phyloP scores from a whole-genome alignment of 1,139 yeast genomes.

The Yamadazyma sp. region DNA sequence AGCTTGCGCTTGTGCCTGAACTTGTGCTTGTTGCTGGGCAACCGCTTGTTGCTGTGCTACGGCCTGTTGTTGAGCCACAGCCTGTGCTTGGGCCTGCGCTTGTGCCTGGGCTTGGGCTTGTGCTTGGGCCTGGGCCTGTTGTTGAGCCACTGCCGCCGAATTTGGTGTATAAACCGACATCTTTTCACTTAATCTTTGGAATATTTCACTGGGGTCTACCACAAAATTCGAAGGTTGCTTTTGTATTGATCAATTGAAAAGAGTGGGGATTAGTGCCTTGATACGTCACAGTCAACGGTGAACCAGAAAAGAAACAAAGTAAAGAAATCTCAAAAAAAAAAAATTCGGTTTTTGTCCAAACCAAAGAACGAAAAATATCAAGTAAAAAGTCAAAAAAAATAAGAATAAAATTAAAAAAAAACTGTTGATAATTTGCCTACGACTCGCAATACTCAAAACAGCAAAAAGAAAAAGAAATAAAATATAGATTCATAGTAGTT shows the following conservation, averaged over 20 bases:
- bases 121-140: slow-evolving; percentile 19
- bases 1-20: slow-evolving; percentile 20
- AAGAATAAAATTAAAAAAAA: slow-evolving; percentile 1
- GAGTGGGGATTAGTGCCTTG: background rate
- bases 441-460: slow-evolving; percentile 1
- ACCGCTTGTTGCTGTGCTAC: slow-evolving; percentile 21
- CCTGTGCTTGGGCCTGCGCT: slow-evolving; percentile 20
- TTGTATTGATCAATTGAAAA: too few species aligned
- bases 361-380: background rate
- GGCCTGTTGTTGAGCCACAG: slow-evolving; percentile 24
- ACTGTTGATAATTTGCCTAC: slow-evolving; percentile 5
- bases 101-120: slow-evolving; percentile 20
- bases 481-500: too few species aligned
- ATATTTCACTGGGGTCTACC: background rate
- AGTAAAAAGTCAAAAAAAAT: background rate
- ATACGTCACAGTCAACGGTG: slow-evolving; percentile 1
- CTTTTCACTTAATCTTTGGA: background rate
- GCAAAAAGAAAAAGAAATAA: slow-evolving; percentile 1
- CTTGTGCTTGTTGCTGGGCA: slow-evolving; percentile 15
- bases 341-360: slow-evolving; percentile 4
- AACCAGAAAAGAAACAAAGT: slow-evolving; percentile 1
- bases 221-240: too few species aligned
- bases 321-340: slow-evolving; percentile 6
- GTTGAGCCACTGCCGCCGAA: slow-evolving; percentile 29
- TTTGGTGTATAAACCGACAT: slow-evolving; percentile 42